These are phyloP conservation scores for Suhomyces panamericanus DNA, from an alignment of 1,139 yeast genomes.

Conservation along the genomic window DNA sequence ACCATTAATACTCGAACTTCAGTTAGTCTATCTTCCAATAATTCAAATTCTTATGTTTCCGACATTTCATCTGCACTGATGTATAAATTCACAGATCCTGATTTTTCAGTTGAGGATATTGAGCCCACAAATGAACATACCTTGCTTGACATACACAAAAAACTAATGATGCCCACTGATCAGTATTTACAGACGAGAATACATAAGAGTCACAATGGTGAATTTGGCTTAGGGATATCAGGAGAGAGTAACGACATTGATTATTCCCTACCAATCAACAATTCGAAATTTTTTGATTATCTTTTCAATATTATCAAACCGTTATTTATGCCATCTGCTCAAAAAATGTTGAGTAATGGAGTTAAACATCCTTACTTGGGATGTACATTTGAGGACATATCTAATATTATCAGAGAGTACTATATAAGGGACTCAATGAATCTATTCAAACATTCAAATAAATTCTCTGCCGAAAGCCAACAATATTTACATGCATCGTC, in stretches of 20 bases:
- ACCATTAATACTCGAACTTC: slow-evolving; percentile 24
- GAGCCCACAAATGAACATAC: slow-evolving; percentile 25
- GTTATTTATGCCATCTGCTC: slow-evolving; percentile 27
- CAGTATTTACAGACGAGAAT: slow-evolving; percentile 34
- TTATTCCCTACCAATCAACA: slow-evolving; percentile 18
- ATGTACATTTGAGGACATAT: slow-evolving; percentile 35
- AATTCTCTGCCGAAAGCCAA: background rate
- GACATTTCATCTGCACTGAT: slow-evolving; percentile 37
- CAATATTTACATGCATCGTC: background rate
- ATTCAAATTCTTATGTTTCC: slow-evolving; percentile 41
- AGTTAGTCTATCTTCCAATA: slow-evolving; percentile 41
- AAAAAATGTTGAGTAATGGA: slow-evolving; percentile 22
- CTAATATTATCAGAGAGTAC: slow-evolving; percentile 28
- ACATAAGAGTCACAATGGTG: slow-evolving; percentile 19
- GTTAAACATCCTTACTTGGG: slow-evolving; percentile 25
- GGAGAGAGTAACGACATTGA: slow-evolving; percentile 15
- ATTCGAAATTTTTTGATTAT: slow-evolving; percentile 26
- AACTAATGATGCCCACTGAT: slow-evolving; percentile 42
- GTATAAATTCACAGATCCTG: slow-evolving; percentile 43
- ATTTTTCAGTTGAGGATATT: slow-evolving; percentile 26
- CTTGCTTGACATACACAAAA: slow-evolving; percentile 37
- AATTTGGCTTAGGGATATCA: slow-evolving; percentile 28
- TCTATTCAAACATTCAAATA: background rate
- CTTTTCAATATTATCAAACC: slow-evolving; percentile 25
- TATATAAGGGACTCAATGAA: slow-evolving; percentile 16